Conservation (phyloP, 2,329 filamentous ascomycete species). For the Trichoderma asperellum region DNA sequence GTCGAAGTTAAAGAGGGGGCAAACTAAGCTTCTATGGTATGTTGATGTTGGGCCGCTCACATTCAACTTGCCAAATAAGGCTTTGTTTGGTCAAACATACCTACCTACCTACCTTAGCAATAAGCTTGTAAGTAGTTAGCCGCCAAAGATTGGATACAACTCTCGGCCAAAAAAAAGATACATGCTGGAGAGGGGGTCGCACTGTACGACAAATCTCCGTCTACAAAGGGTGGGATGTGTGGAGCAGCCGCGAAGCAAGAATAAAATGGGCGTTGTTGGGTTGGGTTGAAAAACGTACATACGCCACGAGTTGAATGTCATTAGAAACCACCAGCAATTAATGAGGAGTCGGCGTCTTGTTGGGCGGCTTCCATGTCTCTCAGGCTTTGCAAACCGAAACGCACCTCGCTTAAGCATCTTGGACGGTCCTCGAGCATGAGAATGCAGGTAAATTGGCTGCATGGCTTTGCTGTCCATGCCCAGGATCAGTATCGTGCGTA, state of each 20-base stretch:
- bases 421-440: background rate
- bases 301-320: background rate
- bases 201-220: background rate
- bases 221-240: background rate
- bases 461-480: conserved; percentile 14
- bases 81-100: background rate
- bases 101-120: background rate
- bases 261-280: background rate
- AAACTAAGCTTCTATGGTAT: background rate
- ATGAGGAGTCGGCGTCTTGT: background rate
- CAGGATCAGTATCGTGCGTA: background rate
- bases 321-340: background rate
- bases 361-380: background rate
- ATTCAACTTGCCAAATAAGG: background rate
- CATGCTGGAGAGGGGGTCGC: background rate
- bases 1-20: background rate
- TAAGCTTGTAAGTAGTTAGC: background rate
- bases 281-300: background rate
- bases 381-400: background rate
- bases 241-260: background rate
- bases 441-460: conserved; percentile 1
- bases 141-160: background rate
- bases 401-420: conserved; percentile 12
- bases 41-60: background rate
- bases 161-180: background rate